Evolutionary conservation across 352 stramenopile species (phyloP).

Genomic region (Peronospora destructor): DNA sequence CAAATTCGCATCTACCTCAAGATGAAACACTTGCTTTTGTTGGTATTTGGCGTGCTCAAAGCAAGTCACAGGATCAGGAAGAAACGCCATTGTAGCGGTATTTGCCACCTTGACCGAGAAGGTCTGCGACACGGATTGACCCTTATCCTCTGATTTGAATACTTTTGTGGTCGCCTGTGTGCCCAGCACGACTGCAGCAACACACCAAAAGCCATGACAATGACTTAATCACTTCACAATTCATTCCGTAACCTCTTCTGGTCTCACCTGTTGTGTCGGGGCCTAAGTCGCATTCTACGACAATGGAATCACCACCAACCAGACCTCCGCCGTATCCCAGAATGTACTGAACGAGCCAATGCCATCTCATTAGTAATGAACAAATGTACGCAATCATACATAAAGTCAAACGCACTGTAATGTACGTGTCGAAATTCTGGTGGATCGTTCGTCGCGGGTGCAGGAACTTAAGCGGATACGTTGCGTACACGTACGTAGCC

Average conservation of each 20-base stretch:
- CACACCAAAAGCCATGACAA: not conserved
- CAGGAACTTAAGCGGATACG: constrained; percentile 85
- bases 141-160: constrained; percentile 56
- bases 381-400: not conserved
- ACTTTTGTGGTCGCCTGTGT: constrained; percentile 86
- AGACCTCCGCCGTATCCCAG: constrained; percentile 78
- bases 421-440: constrained; percentile 58
- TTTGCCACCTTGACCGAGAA: constrained; percentile 43
- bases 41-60: constrained; percentile 65
- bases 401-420: constrained; percentile 42
- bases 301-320: constrained; percentile 64
- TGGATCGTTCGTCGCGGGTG: constrained; percentile 59
- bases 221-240: not conserved
- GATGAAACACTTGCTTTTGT: constrained; percentile 56
- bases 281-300: constrained; percentile 47
- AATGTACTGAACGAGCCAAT: constrained; percentile 48
- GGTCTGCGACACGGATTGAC: constrained; percentile 44
- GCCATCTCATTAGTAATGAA: not conserved
- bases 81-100: constrained; percentile 58
- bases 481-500: constrained; percentile 70
- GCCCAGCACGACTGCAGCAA: constrained; percentile 47
- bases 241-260: not conserved
- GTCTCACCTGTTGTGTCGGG: constrained; percentile 43
- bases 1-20: constrained; percentile 43
- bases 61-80: constrained; percentile 78